These are phyloP conservation scores for Globisporangium viniferum DNA, from an alignment of 352 stramenopile genomes.

Conservation along the genomic window DNA sequence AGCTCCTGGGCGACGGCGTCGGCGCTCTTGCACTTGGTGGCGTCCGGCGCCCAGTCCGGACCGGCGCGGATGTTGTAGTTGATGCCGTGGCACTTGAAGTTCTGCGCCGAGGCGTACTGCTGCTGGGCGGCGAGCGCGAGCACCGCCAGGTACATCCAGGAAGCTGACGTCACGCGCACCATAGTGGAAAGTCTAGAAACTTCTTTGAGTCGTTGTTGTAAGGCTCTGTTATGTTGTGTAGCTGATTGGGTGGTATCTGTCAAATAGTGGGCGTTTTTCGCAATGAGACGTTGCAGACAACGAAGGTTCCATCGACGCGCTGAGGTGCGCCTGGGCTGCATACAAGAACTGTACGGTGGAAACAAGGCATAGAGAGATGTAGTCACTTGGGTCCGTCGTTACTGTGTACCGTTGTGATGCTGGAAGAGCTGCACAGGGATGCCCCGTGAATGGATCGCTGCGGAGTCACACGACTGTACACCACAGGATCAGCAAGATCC, in stretches of 20 bases:
- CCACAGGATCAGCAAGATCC: background rate
- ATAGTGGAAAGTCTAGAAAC: background rate
- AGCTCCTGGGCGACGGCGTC: conserved; percentile 42
- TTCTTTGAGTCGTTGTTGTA: background rate
- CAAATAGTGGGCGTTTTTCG: background rate
- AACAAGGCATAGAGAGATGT: background rate
- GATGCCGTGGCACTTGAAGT: conserved; percentile 47
- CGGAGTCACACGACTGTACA: background rate
- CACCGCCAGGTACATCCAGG: background rate
- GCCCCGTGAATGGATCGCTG: background rate
- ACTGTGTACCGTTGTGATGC: background rate
- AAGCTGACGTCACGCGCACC: background rate
- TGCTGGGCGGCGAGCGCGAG: background rate
- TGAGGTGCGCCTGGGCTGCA: background rate
- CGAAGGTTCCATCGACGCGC: background rate
- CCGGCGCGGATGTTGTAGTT: conserved; percentile 75
- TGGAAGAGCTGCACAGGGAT: background rate
- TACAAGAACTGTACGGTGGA: background rate
- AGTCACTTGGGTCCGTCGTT: background rate
- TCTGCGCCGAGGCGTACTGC: background rate
- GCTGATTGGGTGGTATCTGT: background rate
- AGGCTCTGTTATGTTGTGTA: background rate
- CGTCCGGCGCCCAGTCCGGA: conserved; percentile 43
- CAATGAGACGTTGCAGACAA: background rate
- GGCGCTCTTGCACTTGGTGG: conserved; percentile 52